These are phyloP conservation scores for Torrubiella hemipterigena DNA, from an alignment of 2,329 filamentous ascomycete genomes.

Conservation along the genomic window DNA sequence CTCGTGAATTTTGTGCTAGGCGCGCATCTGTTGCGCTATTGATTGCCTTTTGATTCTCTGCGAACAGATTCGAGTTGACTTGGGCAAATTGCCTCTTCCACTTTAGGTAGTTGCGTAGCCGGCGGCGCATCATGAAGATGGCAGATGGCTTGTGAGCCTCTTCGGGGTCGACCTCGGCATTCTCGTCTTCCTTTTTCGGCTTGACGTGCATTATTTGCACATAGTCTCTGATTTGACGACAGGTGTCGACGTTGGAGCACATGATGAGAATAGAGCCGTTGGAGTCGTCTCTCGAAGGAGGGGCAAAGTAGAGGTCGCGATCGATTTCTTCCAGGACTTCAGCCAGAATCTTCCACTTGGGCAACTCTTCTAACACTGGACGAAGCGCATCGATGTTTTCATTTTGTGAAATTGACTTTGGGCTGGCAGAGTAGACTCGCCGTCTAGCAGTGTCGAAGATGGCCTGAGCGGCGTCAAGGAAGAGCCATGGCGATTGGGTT, in stretches of 20 bases:
- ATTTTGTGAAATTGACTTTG: slow-evolving; percentile 36
- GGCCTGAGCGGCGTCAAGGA: slow-evolving; percentile 85
- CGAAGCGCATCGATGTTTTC: slow-evolving; percentile 49
- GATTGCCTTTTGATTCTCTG: slow-evolving; percentile 68
- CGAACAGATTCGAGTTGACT: slow-evolving; percentile 67
- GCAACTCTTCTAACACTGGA: slow-evolving; percentile 83
- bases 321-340: slow-evolving; percentile 92
- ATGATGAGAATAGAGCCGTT: slow-evolving; percentile 92
- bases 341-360: slow-evolving; percentile 84
- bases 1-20: slow-evolving; percentile 35
- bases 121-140: slow-evolving; percentile 80
- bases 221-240: slow-evolving; percentile 80
- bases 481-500: slow-evolving; percentile 90
- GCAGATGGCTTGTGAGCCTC: slow-evolving; percentile 57
- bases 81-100: slow-evolving; percentile 88
- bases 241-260: slow-evolving; percentile 81
- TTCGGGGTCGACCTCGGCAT: slow-evolving; percentile 31
- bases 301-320: slow-evolving; percentile 75
- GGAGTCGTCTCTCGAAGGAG: slow-evolving; percentile 63
- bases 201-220: slow-evolving; percentile 79
- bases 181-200: slow-evolving; percentile 29
- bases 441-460: slow-evolving; percentile 86
- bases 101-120: slow-evolving; percentile 70
- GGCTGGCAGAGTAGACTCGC: slow-evolving; percentile 68
- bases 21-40: slow-evolving; percentile 52